Evolutionary conservation across 768 basidiomycete genomes (phyloP).

Genomic region (Suillus luteus): DNA sequence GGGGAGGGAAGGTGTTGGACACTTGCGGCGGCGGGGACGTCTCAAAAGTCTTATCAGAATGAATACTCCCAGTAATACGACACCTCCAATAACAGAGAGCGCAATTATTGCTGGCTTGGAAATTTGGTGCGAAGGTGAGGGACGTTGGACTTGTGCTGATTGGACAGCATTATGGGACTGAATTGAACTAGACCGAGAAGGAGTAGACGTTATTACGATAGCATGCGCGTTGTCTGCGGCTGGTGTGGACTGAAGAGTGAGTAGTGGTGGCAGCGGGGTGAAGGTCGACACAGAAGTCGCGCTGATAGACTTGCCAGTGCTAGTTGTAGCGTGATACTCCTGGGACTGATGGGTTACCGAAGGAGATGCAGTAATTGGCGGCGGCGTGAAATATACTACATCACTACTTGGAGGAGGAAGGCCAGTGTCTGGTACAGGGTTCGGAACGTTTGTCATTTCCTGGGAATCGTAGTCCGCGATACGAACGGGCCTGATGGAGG

Average conservation of each 20-base stretch:
- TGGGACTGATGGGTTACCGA: constrained; percentile 15
- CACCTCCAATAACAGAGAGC: constrained; percentile 52
- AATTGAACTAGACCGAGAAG: constrained; percentile 12
- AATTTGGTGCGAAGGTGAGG: constrained; percentile 39
- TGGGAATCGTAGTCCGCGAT: constrained; percentile 27
- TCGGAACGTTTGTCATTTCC: constrained; percentile 32
- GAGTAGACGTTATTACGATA: constrained; percentile 16
- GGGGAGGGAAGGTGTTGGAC: constrained; percentile 74
- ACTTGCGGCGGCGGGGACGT: constrained; percentile 52
- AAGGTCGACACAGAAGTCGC: constrained; percentile 20
- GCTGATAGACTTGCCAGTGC: constrained; percentile 4
- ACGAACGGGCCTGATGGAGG: not conserved
- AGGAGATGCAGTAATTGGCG: constrained; percentile 30
- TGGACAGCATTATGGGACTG: constrained; percentile 8
- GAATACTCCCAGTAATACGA: constrained; percentile 49
- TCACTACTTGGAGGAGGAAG: constrained; percentile 28
- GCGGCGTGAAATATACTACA: constrained; percentile 11
- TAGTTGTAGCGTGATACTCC: constrained; percentile 16
- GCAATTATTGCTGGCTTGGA: constrained; percentile 52
- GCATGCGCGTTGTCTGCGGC: not conserved
- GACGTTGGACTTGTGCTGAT: constrained; percentile 6
- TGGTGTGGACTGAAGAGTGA: constrained; percentile 1
- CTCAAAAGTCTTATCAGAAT: constrained; percentile 49
- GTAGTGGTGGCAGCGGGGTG: constrained; percentile 31
- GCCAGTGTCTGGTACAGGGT: constrained; percentile 34